Evolutionary conservation across 2,329 filamentous ascomycete genomes (phyloP), one percentile per base, ranked within the genome.

Genomic region (Colletotrichum nymphaeae): DNA sequence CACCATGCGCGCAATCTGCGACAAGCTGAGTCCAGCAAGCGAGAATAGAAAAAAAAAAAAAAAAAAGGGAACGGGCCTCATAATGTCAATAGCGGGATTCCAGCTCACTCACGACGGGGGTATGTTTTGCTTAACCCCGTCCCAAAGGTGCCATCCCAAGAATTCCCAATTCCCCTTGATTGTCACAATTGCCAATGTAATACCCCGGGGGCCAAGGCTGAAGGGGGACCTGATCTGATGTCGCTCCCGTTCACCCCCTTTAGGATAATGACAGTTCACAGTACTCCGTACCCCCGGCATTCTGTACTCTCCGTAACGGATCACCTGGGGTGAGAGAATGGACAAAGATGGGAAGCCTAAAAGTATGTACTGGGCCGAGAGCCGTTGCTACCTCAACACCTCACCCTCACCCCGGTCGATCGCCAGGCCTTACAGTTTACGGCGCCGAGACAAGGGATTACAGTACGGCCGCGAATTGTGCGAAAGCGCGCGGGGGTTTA

Each of bases 11-110:
- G 9, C 14, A 28, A 65, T 58, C 59, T 69, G 59, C 32, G 53
- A 72, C 70, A 69, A 57, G 65, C 69, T 63, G 64, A 58, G 58
- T 56, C 63, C 56, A 28, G 37, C 63, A 53, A 58, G 69, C 65
- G 59, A 63, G 24, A 32, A 49, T 24, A 32, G 28, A 58, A 26
- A 49, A 5, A 66, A 26, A 59, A 59, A 32, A 24, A 58, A 26
- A 49, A 5, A 66, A 26, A 59, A 59, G 14, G 7, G 70, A 46
- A 59, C 70, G 14, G 58, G 69, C 65, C 64, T 69, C 66, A 64
- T 42, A 63, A 46, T 68, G 49, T 52, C 26, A 67, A 58, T 56
- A 9, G 22, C 22, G 32, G 42, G 19, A 49, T 49, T n/a, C 42
- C 42, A 49, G 42, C 37, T 16, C 42, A 49, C 37, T 16, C 42